Evolutionary conservation across 2,329 filamentous ascomycete genomes (phyloP), one percentile per base, ranked within the genome.

Genomic region (Trichoderma lentiforme): DNA sequence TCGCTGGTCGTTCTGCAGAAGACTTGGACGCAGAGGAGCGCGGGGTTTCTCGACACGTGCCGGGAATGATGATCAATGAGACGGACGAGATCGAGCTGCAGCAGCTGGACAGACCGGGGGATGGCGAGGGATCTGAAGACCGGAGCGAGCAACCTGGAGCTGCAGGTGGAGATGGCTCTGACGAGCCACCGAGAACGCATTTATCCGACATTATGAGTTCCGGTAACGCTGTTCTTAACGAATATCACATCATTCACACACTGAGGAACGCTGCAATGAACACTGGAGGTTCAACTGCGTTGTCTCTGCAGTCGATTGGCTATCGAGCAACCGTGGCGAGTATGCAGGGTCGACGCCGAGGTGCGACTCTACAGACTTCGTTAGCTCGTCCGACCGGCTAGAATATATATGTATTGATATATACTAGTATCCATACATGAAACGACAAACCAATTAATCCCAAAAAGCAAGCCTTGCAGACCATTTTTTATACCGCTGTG

Each of bases 21-120:
- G 86, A 89, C 73, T 78, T 86, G 67, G 88, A 90, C 74, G 84
- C 86, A 1, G 88, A 89, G 74, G 88, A 90, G 76, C 83, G 87
- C 15, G 88, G 87, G 3, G 80, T 87, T 8, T 76, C 82, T 53
- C 80, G 84, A 71, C 80, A 83, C 72, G 79, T 78, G 70, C 76
- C 82, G 2, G 81, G 80, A 58, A 78, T 80, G 56, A 36, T 47
- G 21, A 71, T 76, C n/a, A 81, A 83, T 66, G 83, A 82, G 67
- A 79, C 78, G 6, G 78, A 81, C n/a, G 82, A 83, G 56, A 81
- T 87, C 24, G 87, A 88, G 75, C 77, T 87, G 79, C 83, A 82
- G 53, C 78, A 82, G 6, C 76, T 75, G 15, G 72, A 70, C n/a
- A 73, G 73, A n/a, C 74, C 73, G 51, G 76, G 76, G 28, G 75